Evolutionary conservation across 129 eudicot species (phyloP), one percentile per base, ranked within the genome.

Genomic region (Smallanthus sonchifolius): DNA sequence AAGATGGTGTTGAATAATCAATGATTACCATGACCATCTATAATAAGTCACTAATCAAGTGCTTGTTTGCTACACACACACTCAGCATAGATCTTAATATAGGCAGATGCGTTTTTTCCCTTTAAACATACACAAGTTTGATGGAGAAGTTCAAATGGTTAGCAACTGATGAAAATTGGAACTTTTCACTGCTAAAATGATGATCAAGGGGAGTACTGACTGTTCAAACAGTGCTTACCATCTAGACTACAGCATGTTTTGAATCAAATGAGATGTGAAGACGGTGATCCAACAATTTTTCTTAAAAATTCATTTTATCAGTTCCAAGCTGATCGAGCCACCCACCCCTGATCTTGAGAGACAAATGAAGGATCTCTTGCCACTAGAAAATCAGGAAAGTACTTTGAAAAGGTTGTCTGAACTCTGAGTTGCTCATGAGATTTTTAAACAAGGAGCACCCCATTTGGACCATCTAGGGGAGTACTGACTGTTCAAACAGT

Each of bases 241-340:
- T 57, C 7, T 3, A 32, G n/a, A 57, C 64, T 4, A 0, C 37
- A 57, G 64, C 16, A n/a, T n/a, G n/a, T 57, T 57, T 57, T 57
- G 7, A 57, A 10, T 28, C 4, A 57, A 57, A 28, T 0, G 30
- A 19, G 61, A 19, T n/a, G 78, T 74, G 97, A 91, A 88, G 96
- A 94, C 65, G 96, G 93, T 34, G 81, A 94, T 72, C 99, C 97
- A 67, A 90, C 85, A 80, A 88, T 80, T 84, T 79, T 91, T 81
- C 91, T 88, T 37, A 89, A 91, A 4, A 90, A 94, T 69, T 90
- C 97, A 57, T 90, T 90, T 79, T 91, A 83, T 83, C 97, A 90
- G 49, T 94, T 90, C 75, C 99, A 94, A 80, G 85, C 91, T 24
- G 96, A 91, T 70, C 86, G 90, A 51, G 84, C 95, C 63, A 88